Base-by-base conservation (phyloP, 495 filamentous ascomycete genomes). In the Penicillium bovifimosum region DNA sequence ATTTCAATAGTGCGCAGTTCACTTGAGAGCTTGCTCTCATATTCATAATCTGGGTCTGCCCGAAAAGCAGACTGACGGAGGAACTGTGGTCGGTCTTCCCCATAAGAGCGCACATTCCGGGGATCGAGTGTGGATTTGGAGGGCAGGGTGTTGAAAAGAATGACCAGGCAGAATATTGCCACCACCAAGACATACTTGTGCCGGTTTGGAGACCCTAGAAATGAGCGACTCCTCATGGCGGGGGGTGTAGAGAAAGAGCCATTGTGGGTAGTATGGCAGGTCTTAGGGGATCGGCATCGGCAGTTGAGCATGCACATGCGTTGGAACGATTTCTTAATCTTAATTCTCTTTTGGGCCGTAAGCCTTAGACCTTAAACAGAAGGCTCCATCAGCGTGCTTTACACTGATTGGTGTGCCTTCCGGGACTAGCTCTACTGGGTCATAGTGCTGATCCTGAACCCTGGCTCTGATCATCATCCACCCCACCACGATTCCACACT, bases 31-130 rank as follows among this genome's bases (percentile, higher is more conserved):
- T 48, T 27, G 11, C 8, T 13, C 17, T 50, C 54, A 16, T 38
- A 49, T 52, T 73, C 71, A 48, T 68, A 72, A 2, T 59, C 65
- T 0, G 66, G 66, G 26, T 64, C 27, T 2, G 48, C 41, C n/a
- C 71, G 68, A 41, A 66, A 73, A 2, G 48, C 11, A 14, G 71
- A 73, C 13, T 44, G 59, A 29, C 69, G 60, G 1, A 72, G 58
- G 34, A 62, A 72, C 11, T 52, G 61, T 0, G 69, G 67, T 17
- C 43, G 45, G 18, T 61, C 50, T 3, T 20, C 27, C 8, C 26
- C 14, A 11, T 65, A 55, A 14, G 65, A 57, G 5, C 5, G n/a
- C 6, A 14, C 28, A 5, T 8, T 14, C 27, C 6, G 44, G 42
- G 43, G 36, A 7, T 50, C 42, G 16, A 50, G 18, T n/a, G 40